Conservation (phyloP, 345 rosid genomes). For the Toxicodendron radicans region DNA sequence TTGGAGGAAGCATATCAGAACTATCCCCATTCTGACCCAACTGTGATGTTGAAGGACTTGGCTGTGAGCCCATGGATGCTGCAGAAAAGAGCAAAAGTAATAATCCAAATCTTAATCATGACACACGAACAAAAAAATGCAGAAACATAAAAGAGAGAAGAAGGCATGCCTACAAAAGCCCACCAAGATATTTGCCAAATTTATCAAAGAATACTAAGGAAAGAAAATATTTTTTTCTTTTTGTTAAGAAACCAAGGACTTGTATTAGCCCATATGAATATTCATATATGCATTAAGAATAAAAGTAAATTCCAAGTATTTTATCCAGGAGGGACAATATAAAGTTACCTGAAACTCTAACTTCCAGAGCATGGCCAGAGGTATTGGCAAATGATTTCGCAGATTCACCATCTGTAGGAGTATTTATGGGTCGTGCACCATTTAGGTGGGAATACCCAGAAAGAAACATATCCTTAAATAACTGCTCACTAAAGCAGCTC, state of each 20-base stretch:
- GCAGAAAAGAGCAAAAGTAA: slow-evolving; percentile 37
- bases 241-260: too few relatives aligned
- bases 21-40: slow-evolving; percentile 50
- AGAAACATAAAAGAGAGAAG: neutral
- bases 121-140: neutral
- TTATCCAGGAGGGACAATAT: slow-evolving; percentile 15
- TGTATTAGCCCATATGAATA: neutral
- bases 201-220: slow-evolving; percentile 1
- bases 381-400: slow-evolving; percentile 26
- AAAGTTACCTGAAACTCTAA: slow-evolving; percentile 41
- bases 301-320: slow-evolving; percentile 6
- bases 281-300: neutral
- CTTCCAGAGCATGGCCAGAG: slow-evolving; percentile 34
- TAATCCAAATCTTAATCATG: slow-evolving; percentile 8
- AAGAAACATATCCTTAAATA: slow-evolving; percentile 60
- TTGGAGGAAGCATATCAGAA: slow-evolving; percentile 48
- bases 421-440: slow-evolving; percentile 37
- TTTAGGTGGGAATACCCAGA: slow-evolving; percentile 39
- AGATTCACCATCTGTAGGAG: slow-evolving; percentile 53
- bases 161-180: slow-evolving; percentile 7
- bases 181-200: neutral
- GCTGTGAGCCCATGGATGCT: slow-evolving; percentile 64
- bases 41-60: slow-evolving; percentile 45
- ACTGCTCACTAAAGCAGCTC: slow-evolving; percentile 83
- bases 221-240: too few relatives aligned